Evolutionary conservation across 2,329 filamentous ascomycete genomes (phyloP), one percentile per base, ranked within the genome.

Genomic region (Penicillium sp.): DNA sequence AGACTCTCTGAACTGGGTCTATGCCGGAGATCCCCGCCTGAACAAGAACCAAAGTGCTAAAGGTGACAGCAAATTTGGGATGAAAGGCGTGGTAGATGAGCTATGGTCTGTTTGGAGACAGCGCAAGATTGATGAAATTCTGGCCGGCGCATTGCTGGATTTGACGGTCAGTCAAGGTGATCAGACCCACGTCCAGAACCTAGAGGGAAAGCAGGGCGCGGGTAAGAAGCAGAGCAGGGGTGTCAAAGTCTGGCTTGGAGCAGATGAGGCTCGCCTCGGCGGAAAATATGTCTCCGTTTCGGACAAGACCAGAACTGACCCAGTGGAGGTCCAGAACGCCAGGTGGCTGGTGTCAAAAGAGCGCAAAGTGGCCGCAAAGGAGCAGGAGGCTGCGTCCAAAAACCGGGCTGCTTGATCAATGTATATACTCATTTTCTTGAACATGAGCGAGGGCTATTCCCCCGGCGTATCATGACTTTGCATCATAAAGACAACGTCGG

Each of bases 121-220:
- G 66, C 80, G 83, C 49, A 96, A 96, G 78, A 89, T 97, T 61
- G 91, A 97, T 65, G 94, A 97, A 78, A 77, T 95, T 47, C 78
- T 99, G 51, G 85, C 90, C 0, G 85, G 83, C 53, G 83, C 85
- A 61, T 75, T 99, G 46, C 76, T 97, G 54, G 83, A 89, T 64
- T 73, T 86, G 45, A 76, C 81, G 16, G 76, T 82, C 56, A 69
- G 63, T 49, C 71, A 76, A 52, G 73, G 69, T 16, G 67, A 72
- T 53, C 66, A 68, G 49, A 72, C 48, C 28, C 53, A 65, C 26
- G 57, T 71, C 31, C 39, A 60, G 21, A 31, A 58, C 38, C 57
- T 59, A 29, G 54, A 61, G 13, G 56, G 63, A 23, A 66, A 62
- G 29, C 49, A 62, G 15, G 45, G 60, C 9, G 53, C 59, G 36